These are phyloP conservation scores for Rhododendron ovatum DNA, from an alignment of 148 eudicot species.

Conservation along the genomic window DNA sequence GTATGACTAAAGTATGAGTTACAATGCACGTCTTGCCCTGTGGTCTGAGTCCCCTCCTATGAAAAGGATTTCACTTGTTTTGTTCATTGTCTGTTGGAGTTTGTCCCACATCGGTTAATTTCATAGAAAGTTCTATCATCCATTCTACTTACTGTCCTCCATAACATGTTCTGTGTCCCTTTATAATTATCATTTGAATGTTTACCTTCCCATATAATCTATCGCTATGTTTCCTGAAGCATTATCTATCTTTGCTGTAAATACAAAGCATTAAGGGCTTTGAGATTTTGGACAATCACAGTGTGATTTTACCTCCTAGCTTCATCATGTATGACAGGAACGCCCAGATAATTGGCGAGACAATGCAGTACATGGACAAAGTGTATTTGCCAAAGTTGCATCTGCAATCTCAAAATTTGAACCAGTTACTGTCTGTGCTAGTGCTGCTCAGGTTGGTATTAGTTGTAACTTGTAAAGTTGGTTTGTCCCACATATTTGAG, in stretches of 20 bases:
- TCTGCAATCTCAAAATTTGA: slow-evolving; percentile 82
- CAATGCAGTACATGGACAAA: slow-evolving; percentile 59
- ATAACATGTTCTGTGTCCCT: not conserved
- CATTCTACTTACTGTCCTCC: not conserved
- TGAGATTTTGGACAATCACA: not conserved
- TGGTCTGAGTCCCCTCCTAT: not conserved
- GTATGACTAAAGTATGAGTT: not conserved
- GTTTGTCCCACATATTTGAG: not conserved
- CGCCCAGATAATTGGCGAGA: slow-evolving; percentile 93
- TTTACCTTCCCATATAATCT: not conserved
- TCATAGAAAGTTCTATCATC: not conserved
- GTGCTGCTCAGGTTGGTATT: slow-evolving; percentile 59
- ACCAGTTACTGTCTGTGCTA: slow-evolving; percentile 89
- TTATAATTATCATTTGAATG: not conserved
- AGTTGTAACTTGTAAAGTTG: not conserved
- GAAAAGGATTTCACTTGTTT: not conserved
- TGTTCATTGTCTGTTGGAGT: not conserved
- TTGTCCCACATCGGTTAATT: not conserved
- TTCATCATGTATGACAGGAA: slow-evolving; percentile 43
- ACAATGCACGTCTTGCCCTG: not conserved
- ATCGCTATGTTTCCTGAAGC: not conserved
- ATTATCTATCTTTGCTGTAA: not conserved
- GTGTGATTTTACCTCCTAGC: not conserved
- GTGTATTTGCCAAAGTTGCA: slow-evolving; percentile 64
- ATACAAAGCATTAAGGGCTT: not conserved